Evolutionary conservation across 495 filamentous ascomycete genomes (phyloP).

Genomic region (Pyronema domesticum): DNA sequence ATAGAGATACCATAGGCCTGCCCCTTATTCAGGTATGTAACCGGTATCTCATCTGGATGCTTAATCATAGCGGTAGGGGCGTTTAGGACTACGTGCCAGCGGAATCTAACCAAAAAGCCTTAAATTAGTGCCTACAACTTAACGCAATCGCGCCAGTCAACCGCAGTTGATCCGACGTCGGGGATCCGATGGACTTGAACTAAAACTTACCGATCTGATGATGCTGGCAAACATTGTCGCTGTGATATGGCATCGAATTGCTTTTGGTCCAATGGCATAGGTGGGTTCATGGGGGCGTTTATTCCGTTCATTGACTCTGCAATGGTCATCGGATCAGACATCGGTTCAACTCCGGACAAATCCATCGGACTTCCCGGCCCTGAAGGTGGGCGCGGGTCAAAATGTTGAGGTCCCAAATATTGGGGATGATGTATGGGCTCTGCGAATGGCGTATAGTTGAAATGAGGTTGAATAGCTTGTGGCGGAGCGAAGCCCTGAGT

Average conservation of each 20-base stretch:
- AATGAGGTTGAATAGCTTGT: conserved; percentile 43
- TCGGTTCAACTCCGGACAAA: conserved; percentile 57
- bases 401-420: conserved; percentile 27
- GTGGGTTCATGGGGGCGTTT: conserved; percentile 1
- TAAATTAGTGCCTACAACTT: conserved; percentile 26
- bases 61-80: conserved; percentile 96
- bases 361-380: conserved; percentile 44
- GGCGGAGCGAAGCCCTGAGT: conserved; percentile 34
- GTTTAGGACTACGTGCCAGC: conserved; percentile 76
- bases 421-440: conserved; percentile 31
- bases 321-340: conserved; percentile 41
- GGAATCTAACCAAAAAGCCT: conserved; percentile 48
- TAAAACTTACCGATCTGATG: conserved; percentile 30
- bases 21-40: conserved; percentile 94
- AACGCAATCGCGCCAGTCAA: no score
- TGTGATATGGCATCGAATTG: conserved; percentile 29
- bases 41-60: conserved; percentile 65
- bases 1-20: conserved; percentile 75
- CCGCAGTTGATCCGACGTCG: no score
- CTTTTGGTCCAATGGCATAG: conserved; percentile 32
- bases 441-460: conserved; percentile 56
- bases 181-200: no score
- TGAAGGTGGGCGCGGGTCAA: conserved; percentile 38
- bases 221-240: conserved; percentile 28
- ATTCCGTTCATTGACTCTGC: background rate